Conservation (phyloP, 768 basidiomycete genomes). For the Xerocomellus amylosporus region DNA sequence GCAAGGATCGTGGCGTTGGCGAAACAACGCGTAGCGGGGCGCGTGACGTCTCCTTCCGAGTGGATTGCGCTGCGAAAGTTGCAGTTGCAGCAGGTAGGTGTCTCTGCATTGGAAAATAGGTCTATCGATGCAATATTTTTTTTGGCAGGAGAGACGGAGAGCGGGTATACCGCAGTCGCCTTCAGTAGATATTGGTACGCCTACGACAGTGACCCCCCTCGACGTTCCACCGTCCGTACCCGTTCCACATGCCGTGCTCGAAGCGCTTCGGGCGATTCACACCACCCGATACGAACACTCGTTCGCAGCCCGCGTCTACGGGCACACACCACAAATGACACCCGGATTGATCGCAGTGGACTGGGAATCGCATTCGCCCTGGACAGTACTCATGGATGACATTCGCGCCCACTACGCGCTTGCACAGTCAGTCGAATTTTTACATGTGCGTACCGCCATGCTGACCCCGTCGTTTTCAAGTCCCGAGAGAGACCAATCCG, state of each 20-base stretch:
- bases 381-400: slow-evolving; percentile 75
- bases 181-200: neutral
- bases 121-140: neutral
- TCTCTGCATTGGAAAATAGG: neutral
- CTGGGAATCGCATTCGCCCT: slow-evolving; percentile 69
- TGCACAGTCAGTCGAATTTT: slow-evolving; percentile 45
- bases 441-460: neutral
- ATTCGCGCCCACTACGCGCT: slow-evolving; percentile 62
- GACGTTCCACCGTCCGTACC: slow-evolving; percentile 24
- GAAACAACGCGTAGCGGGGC: slow-evolving; percentile 6
- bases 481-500: slow-evolving; percentile 48
- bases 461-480: slow-evolving; percentile 35
- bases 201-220: slow-evolving; percentile 26
- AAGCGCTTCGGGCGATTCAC: slow-evolving; percentile 52
- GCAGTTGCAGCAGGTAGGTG: slow-evolving; percentile 38
- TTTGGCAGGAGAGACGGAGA: slow-evolving; percentile 21
- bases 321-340: slow-evolving; percentile 28
- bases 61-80: slow-evolving; percentile 43
- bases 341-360: slow-evolving; percentile 54
- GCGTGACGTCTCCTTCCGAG: slow-evolving; percentile 28
- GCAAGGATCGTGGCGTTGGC: slow-evolving; percentile 33
- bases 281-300: slow-evolving; percentile 66
- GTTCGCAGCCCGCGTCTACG: slow-evolving; percentile 63
- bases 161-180: slow-evolving; percentile 8
- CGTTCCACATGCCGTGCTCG: slow-evolving; percentile 37